Conservation (phyloP, 345 rosid species). For the Populus pruinosa region DNA sequence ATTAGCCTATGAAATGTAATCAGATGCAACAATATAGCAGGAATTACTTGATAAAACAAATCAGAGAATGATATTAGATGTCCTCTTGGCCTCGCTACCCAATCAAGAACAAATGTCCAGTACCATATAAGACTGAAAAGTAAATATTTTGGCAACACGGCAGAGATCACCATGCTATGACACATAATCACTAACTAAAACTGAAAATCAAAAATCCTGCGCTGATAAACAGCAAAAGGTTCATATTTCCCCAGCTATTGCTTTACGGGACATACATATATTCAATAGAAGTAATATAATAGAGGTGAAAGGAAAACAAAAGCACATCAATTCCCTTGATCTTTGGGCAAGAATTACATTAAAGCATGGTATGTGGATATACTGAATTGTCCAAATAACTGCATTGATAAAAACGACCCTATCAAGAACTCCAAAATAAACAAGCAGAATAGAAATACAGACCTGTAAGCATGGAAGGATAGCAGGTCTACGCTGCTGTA, state of each 20-base stretch:
- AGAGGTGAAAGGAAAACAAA: not conserved
- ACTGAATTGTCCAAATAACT: not conserved
- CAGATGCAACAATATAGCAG: not conserved
- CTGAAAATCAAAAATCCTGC: not conserved
- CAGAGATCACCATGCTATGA: not conserved
- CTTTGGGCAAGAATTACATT: not conserved
- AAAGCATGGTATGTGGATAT: not conserved
- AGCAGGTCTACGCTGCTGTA: conserved; percentile 86
- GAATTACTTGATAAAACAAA: not conserved
- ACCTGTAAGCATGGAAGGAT: conserved; percentile 99
- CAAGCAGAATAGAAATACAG: conserved; percentile 1
- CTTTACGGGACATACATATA: not conserved
- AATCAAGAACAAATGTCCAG: not conserved
- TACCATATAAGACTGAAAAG: not conserved
- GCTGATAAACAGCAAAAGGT: not conserved
- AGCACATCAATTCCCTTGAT: not conserved
- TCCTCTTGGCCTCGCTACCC: not conserved
- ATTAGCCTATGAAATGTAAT: not conserved
- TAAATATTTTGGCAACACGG: not conserved
- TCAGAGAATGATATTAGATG: not conserved
- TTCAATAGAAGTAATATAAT: not conserved
- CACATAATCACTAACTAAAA: not conserved
- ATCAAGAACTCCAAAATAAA: not conserved
- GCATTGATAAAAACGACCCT: not conserved
- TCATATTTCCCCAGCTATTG: not conserved